Evolutionary conservation across 768 basidiomycete species (phyloP).

Genomic region (Boletales sp.): DNA sequence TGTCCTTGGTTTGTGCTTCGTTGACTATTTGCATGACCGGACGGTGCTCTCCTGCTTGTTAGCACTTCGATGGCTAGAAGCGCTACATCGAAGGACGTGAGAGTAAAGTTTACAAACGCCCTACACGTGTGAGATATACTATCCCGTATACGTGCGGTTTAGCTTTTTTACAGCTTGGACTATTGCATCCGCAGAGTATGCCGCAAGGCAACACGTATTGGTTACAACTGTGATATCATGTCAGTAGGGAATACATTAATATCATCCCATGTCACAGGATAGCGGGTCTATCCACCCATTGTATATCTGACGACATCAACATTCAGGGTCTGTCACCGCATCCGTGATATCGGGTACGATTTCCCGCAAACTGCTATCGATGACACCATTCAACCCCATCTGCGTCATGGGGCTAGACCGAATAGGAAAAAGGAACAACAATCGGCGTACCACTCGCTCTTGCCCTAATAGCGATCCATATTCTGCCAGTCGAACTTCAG

Average conservation of each 20-base stretch:
- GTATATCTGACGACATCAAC: slow-evolving; percentile 10
- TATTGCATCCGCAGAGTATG: slow-evolving; percentile 17
- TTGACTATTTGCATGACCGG: slow-evolving; percentile 22
- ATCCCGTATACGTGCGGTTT: slow-evolving; percentile 3
- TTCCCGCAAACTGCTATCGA: slow-evolving; percentile 33
- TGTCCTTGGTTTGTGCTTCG: slow-evolving; percentile 16
- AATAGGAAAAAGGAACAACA: not conserved
- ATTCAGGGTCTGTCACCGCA: slow-evolving; percentile 10
- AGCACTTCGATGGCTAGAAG: slow-evolving; percentile 9
- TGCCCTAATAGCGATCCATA: slow-evolving; percentile 48
- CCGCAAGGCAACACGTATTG: slow-evolving; percentile 7
- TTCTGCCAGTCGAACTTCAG: slow-evolving; percentile 43
- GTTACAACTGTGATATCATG: slow-evolving; percentile 27
- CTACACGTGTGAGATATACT: slow-evolving; percentile 7
- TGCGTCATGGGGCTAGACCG: slow-evolving; percentile 16
- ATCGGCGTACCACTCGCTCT: slow-evolving; percentile 48
- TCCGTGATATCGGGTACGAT: slow-evolving; percentile 17
- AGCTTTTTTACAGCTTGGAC: slow-evolving; percentile 19
- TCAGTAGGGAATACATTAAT: slow-evolving; percentile 29
- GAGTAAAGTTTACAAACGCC: slow-evolving; percentile 6
- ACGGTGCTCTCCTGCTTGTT: slow-evolving; percentile 4
- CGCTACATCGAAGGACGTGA: slow-evolving; percentile 4
- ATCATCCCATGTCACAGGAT: slow-evolving; percentile 13
- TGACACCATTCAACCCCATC: slow-evolving; percentile 35
- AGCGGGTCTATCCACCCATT: not conserved